These are phyloP conservation scores for Brassica hybrid DNA, from an alignment of 441 rosid species.

Conservation along the genomic window DNA sequence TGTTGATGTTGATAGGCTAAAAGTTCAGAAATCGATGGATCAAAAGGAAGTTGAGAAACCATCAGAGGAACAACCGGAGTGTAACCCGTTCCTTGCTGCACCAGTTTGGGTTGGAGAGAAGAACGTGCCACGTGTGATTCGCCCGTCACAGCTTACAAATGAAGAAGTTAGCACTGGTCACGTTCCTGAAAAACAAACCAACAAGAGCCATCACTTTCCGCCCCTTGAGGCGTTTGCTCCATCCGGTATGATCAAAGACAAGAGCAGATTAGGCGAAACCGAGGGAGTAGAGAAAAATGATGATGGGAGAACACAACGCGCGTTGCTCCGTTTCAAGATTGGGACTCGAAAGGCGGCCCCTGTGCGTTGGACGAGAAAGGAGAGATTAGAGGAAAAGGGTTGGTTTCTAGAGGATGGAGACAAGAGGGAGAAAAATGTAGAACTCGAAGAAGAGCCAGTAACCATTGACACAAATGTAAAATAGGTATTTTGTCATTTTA, in stretches of 20 bases:
- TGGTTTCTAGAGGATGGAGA: slow-evolving; percentile 55
- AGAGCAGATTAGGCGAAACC: slow-evolving; percentile 48
- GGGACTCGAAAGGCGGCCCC: slow-evolving; percentile 54
- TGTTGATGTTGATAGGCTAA: slow-evolving; percentile 46
- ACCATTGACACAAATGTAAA: slow-evolving; percentile 67
- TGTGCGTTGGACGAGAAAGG: slow-evolving; percentile 32
- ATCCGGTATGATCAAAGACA: slow-evolving; percentile 53
- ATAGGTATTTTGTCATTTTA: slow-evolving; percentile 53
- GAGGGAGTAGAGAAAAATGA: slow-evolving; percentile 43
- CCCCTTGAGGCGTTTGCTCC: slow-evolving; percentile 62
- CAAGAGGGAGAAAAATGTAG: slow-evolving; percentile 50
- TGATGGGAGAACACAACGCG: slow-evolving; percentile 51
- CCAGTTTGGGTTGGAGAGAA: slow-evolving; percentile 72
- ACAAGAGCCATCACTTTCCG: slow-evolving; percentile 46
- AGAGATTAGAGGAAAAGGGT: slow-evolving; percentile 45
- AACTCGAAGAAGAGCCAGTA: slow-evolving; percentile 54
- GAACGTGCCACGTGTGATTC: slow-evolving; percentile 56
- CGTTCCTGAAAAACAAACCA: slow-evolving; percentile 41
- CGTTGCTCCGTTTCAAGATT: slow-evolving; percentile 69
- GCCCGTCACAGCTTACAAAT: slow-evolving; percentile 55
- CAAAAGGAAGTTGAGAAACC: slow-evolving; percentile 47
- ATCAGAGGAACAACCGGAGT: slow-evolving; percentile 44
- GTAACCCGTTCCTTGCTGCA: slow-evolving; percentile 87
- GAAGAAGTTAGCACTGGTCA: slow-evolving; percentile 45
- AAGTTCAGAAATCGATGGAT: slow-evolving; percentile 49